phyloP scores from a whole-genome alignment of 2,329 filamentous ascomycete genomes.

The Aspergillus spinulosporus region DNA sequence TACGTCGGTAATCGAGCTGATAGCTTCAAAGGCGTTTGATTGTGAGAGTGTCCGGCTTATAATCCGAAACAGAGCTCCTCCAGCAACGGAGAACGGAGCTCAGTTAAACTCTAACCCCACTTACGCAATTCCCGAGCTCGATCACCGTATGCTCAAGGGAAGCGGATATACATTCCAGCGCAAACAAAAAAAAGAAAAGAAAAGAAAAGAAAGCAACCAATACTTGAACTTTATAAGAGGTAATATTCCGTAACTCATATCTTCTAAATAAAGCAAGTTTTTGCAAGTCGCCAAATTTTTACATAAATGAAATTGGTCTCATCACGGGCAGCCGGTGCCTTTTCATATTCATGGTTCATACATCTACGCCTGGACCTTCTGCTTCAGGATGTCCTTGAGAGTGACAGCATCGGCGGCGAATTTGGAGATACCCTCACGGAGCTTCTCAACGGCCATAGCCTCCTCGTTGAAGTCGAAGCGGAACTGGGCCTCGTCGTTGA shows the following conservation, averaged over 20 bases:
- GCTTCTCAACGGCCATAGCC: constrained; percentile 98
- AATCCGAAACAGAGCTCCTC: neutral
- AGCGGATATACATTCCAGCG: neutral
- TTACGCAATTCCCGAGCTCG: constrained; percentile 6
- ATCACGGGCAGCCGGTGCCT: constrained; percentile 15
- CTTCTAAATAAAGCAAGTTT: constrained; percentile 20
- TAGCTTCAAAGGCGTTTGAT: neutral
- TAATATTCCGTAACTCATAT: constrained; percentile 26
- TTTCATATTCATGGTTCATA: constrained; percentile 7
- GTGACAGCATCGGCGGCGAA: constrained; percentile 95
- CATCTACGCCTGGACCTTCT: constrained; percentile 67
- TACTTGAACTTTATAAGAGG: constrained; percentile 6
- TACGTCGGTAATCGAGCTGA: neutral
- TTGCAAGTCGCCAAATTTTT: constrained; percentile 28
- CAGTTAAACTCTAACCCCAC: neutral
- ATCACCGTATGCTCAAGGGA: neutral
- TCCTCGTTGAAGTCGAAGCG: constrained; percentile 99
- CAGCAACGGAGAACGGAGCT: neutral
- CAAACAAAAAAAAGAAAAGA: neutral
- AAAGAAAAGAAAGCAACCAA: neutral
- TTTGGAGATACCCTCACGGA: constrained; percentile 98
- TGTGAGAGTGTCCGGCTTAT: neutral
- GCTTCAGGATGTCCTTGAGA: constrained; percentile 86
- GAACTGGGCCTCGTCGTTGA: constrained; percentile 86
- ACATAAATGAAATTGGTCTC: constrained; percentile 17